phyloP scores from a whole-genome alignment of 495 filamentous ascomycete species.

The Aspergillus coremiiformis region DNA sequence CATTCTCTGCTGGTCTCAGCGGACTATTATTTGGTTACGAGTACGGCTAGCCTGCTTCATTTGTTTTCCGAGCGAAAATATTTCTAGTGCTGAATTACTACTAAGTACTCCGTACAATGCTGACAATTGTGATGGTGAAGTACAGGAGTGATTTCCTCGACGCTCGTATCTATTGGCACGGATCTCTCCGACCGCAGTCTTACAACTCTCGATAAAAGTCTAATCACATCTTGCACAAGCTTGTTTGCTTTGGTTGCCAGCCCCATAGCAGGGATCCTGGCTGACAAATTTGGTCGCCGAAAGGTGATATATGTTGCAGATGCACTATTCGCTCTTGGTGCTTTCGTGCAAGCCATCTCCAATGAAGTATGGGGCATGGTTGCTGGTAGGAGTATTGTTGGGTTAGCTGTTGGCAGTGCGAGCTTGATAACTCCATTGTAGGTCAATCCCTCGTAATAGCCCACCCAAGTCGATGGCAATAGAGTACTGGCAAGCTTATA shows the following conservation, averaged over 20 bases:
- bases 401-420: constrained; percentile 73
- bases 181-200: constrained; percentile 63
- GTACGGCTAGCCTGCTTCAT: constrained; percentile 27
- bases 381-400: constrained; percentile 69
- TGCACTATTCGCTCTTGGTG: constrained; percentile 66
- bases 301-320: constrained; percentile 75
- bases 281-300: constrained; percentile 68
- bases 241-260: constrained; percentile 71
- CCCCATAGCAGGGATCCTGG: constrained; percentile 67
- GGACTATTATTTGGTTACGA: constrained; percentile 84
- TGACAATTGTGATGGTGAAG: constrained; percentile 34
- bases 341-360: constrained; percentile 61
- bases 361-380: constrained; percentile 63
- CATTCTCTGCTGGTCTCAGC: constrained; percentile 73
- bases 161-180: constrained; percentile 68
- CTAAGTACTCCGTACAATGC: too few relatives aligned
- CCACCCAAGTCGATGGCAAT: not conserved
- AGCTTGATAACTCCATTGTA: constrained; percentile 76
- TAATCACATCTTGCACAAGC: constrained; percentile 77
- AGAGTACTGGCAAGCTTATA: not conserved
- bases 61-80: not conserved
- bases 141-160: constrained; percentile 87
- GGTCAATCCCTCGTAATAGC: constrained; percentile 6
- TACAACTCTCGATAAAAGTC: constrained; percentile 69
- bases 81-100: not conserved